These are phyloP conservation scores for Yamadazyma oceani DNA, from an alignment of 1,139 yeast species.

Conservation along the genomic window DNA sequence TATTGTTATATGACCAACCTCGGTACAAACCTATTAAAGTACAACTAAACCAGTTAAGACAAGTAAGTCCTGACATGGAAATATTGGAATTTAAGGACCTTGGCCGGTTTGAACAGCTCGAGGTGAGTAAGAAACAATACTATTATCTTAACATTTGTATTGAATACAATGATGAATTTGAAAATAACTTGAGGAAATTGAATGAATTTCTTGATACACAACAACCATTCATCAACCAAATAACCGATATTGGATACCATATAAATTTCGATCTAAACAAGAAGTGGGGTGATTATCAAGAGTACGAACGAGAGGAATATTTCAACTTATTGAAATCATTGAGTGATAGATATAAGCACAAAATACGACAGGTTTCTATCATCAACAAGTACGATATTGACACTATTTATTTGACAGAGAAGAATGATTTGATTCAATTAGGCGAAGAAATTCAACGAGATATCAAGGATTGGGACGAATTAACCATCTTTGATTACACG, in stretches of 20 bases:
- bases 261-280: constrained; percentile 36
- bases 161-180: constrained; percentile 35
- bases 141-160: constrained; percentile 34
- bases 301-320: constrained; percentile 28
- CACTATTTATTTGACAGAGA: constrained; percentile 37
- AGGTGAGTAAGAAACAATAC: constrained; percentile 14
- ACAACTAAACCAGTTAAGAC: constrained; percentile 12
- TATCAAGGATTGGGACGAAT: constrained; percentile 35
- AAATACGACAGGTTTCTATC: constrained; percentile 40
- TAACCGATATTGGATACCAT: constrained; percentile 35
- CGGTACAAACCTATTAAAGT: constrained; percentile 25
- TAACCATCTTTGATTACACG: constrained; percentile 38
- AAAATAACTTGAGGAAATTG: constrained; percentile 22
- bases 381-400: constrained; percentile 39
- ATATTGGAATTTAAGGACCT: constrained; percentile 15
- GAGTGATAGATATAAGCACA: constrained; percentile 24
- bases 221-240: constrained; percentile 18
- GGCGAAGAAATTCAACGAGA: constrained; percentile 44
- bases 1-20: constrained; percentile 33
- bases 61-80: constrained; percentile 3
- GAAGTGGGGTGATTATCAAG: constrained; percentile 35
- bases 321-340: constrained; percentile 25
- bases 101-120: constrained; percentile 6
- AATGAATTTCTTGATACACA: constrained; percentile 24
- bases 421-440: constrained; percentile 31